Percentiles rank a stretch among this genome's conserved stretches.
Conservation (phyloP, 208 protist species). For the Leishmania braziliensis region DNA sequence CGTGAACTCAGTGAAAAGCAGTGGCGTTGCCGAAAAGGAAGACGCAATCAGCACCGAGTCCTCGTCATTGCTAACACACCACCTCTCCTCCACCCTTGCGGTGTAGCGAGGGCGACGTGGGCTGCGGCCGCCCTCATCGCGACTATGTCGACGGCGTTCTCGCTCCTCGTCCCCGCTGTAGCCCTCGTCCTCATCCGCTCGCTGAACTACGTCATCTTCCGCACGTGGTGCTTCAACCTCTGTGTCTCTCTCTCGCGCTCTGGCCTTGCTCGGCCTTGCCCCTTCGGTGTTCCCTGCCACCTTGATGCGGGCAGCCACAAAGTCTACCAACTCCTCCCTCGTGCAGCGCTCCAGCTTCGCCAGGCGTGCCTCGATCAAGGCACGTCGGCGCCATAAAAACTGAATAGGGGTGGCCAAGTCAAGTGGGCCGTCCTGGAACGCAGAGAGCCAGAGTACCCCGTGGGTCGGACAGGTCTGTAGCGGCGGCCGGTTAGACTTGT, state of each 20-base stretch:
- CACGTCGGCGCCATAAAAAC: constrained; percentile 48
- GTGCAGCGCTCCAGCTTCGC: constrained; percentile 56
- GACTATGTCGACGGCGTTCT: not conserved
- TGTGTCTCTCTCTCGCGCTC: not conserved
- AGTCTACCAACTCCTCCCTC: constrained; percentile 35
- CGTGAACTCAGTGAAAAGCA: not conserved
- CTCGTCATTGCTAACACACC: not conserved
- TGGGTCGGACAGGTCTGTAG: not conserved
- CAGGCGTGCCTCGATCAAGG: constrained; percentile 47
- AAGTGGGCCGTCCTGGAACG: constrained; percentile 68
- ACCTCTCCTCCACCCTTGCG: not conserved
- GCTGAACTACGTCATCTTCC: not conserved
- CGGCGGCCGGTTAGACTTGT: not conserved
- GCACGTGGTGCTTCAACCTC: not conserved
- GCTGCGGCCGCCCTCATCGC: not conserved
- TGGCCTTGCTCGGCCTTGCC: not conserved
- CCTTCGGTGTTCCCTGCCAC: not conserved
- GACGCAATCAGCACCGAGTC: not conserved
- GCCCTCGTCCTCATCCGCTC: not conserved
- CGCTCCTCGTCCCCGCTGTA: not conserved
- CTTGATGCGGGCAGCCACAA: constrained; percentile 36
- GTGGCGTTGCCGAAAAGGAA: not conserved
- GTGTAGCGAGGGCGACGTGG: not conserved
- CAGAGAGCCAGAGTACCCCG: constrained; percentile 61
- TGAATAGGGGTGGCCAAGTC: constrained; percentile 39